These are phyloP conservation scores for Scedosporium aurantiacum DNA, from an alignment of 2,329 filamentous ascomycete species.

Conservation along the genomic window DNA sequence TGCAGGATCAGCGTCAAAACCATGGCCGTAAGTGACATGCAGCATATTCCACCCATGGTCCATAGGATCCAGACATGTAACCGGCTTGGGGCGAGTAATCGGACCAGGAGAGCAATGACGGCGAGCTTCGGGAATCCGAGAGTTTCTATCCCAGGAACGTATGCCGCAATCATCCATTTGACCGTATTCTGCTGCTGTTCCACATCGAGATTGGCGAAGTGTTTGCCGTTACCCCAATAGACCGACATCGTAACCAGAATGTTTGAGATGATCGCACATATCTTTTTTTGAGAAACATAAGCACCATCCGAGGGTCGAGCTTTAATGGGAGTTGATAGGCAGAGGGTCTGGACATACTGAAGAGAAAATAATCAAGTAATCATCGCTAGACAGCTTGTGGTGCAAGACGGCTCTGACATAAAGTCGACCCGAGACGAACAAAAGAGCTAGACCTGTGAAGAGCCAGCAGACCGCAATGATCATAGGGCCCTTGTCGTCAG, in stretches of 20 bases:
- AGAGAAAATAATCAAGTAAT: conserved; percentile 11
- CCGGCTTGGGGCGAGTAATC: conserved; percentile 15
- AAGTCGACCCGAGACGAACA: conserved; percentile 10
- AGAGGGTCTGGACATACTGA: background rate
- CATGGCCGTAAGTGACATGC: conserved; percentile 11
- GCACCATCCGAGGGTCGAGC: too few species aligned
- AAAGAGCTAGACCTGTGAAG: conserved; percentile 10
- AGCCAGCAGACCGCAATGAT: conserved; percentile 12
- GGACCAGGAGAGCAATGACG: conserved; percentile 15
- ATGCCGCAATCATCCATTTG: conserved; percentile 16
- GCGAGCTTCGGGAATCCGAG: conserved; percentile 19
- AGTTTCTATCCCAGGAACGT: conserved; percentile 16
- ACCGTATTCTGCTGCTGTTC: conserved; percentile 9
- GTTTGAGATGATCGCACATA: conserved; percentile 10
- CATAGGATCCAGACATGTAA: conserved; percentile 14
- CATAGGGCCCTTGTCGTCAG: conserved; percentile 11
- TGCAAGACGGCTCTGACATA: conserved; percentile 10
- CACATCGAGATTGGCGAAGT: conserved; percentile 9
- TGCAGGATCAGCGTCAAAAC: conserved; percentile 14
- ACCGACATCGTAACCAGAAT: conserved; percentile 12
- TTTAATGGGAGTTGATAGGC: too few species aligned
- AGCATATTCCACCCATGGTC: conserved; percentile 11
- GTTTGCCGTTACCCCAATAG: conserved; percentile 13
- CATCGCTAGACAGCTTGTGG: conserved; percentile 10
- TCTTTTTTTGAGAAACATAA: conserved; percentile 5